phyloP scores from a whole-genome alignment of 2,329 filamentous ascomycete species.

The Rasamsonia emersonii region DNA sequence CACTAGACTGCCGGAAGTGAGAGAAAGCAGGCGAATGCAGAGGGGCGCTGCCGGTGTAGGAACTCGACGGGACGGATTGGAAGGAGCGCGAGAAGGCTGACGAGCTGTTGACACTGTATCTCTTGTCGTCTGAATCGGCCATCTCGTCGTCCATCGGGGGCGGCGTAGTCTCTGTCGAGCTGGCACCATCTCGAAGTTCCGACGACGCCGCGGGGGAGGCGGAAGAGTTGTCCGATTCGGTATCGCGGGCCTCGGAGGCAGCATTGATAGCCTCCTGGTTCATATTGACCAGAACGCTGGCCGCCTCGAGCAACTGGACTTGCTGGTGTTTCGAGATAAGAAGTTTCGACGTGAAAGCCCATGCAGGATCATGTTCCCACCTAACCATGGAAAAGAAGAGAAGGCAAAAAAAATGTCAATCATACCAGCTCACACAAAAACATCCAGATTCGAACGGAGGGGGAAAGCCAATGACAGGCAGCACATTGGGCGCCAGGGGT shows the following conservation, averaged over 20 bases:
- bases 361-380: conserved; percentile 99
- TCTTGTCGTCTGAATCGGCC: conserved; percentile 41
- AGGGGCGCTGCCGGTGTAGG: conserved; percentile 48
- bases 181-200: conserved; percentile 61
- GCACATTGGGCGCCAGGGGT: conserved; percentile 27
- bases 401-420: conserved; percentile 31
- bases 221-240: conserved; percentile 72
- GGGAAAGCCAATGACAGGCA: conserved; percentile 8
- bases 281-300: conserved; percentile 93
- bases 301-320: conserved; percentile 92
- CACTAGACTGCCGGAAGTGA: conserved; percentile 64
- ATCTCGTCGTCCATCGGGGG: conserved; percentile 66
- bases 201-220: conserved; percentile 76
- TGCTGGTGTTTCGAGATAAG: conserved; percentile 99
- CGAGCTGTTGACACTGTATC: conserved; percentile 42
- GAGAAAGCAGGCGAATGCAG: conserved; percentile 38
- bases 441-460: no score
- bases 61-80: conserved; percentile 57
- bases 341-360: conserved; percentile 93
- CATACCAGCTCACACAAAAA: conserved; percentile 24
- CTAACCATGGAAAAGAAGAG: conserved; percentile 45
- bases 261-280: conserved; percentile 57
- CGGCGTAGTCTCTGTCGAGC: conserved; percentile 87
- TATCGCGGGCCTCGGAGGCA: conserved; percentile 52
- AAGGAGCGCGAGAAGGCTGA: conserved; percentile 66